phyloP scores from a whole-genome alignment of 2,329 filamentous ascomycete species.

The Laburnicola sp. region DNA sequence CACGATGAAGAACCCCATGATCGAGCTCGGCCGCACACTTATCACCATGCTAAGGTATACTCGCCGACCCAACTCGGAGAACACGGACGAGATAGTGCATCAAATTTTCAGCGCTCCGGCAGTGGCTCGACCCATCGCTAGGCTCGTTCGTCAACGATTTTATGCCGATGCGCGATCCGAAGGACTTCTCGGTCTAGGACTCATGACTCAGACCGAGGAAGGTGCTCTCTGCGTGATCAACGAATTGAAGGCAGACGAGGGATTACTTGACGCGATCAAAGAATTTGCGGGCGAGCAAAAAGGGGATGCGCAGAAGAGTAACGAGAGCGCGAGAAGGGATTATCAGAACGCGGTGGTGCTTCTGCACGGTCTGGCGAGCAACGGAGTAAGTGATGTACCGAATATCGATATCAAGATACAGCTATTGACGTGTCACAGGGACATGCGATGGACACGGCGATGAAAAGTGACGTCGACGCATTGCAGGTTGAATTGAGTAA shows the following conservation, averaged over 20 bases:
- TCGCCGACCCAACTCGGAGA: slow-evolving; percentile 21
- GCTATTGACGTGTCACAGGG: slow-evolving; percentile 24
- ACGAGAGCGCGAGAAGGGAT: slow-evolving; percentile 31
- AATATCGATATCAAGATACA: background rate
- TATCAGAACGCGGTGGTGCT: slow-evolving; percentile 43
- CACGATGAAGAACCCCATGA: slow-evolving; percentile 45
- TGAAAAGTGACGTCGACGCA: slow-evolving; percentile 26
- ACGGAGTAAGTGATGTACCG: slow-evolving; percentile 31
- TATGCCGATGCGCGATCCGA: slow-evolving; percentile 42
- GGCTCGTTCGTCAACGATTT: slow-evolving; percentile 41
- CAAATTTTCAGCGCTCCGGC: slow-evolving; percentile 34
- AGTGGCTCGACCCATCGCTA: slow-evolving; percentile 36
- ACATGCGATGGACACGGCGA: slow-evolving; percentile 24
- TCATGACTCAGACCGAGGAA: slow-evolving; percentile 37
- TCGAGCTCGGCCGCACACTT: slow-evolving; percentile 38
- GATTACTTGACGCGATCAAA: slow-evolving; percentile 38
- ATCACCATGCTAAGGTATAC: slow-evolving; percentile 33
- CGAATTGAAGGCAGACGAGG: slow-evolving; percentile 33
- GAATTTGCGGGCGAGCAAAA: slow-evolving; percentile 33
- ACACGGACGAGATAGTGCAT: slow-evolving; percentile 27
- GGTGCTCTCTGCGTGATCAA: slow-evolving; percentile 34
- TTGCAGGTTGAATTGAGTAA: slow-evolving; percentile 29
- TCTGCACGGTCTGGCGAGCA: slow-evolving; percentile 37
- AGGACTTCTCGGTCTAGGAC: slow-evolving; percentile 40
- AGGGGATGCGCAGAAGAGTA: slow-evolving; percentile 29